Conservation (phyloP, 2,329 filamentous ascomycete species). For the Periglandula ipomoeae region DNA sequence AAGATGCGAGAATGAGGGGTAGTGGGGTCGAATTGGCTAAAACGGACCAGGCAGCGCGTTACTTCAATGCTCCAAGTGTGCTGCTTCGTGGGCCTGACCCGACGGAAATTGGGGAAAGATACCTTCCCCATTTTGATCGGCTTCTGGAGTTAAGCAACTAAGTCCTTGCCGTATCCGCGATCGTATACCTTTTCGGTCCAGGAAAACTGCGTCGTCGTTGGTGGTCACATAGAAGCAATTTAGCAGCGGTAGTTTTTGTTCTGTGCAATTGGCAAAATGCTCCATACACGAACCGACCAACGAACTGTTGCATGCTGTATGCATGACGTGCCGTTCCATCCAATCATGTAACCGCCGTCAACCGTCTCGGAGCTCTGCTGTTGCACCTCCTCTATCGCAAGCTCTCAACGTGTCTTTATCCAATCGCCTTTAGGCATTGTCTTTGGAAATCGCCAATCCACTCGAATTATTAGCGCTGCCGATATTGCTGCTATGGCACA, state of each 20-base stretch:
- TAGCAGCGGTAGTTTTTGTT: too few species aligned
- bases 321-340: not conserved
- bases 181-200: not conserved
- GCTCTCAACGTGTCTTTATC: not conserved
- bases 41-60: too few species aligned
- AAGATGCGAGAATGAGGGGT: too few species aligned
- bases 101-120: not conserved
- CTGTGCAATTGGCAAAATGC: not conserved
- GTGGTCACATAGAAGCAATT: too few species aligned
- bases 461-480: not conserved
- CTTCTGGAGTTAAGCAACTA: not conserved
- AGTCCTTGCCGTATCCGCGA: not conserved
- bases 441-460: not conserved
- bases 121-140: not conserved
- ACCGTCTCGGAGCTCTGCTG: not conserved
- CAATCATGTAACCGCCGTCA: not conserved
- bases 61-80: not conserved
- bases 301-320: not conserved
- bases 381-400: not conserved
- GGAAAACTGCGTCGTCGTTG: not conserved
- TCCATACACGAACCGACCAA: not conserved
- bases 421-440: not conserved
- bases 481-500: constrained; percentile 12
- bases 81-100: not conserved
- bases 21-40: too few species aligned